Evolutionary conservation across 2,329 filamentous ascomycete genomes (phyloP), one percentile per base, ranked within the genome.

Genomic region (Hansfordia pulvinata): DNA sequence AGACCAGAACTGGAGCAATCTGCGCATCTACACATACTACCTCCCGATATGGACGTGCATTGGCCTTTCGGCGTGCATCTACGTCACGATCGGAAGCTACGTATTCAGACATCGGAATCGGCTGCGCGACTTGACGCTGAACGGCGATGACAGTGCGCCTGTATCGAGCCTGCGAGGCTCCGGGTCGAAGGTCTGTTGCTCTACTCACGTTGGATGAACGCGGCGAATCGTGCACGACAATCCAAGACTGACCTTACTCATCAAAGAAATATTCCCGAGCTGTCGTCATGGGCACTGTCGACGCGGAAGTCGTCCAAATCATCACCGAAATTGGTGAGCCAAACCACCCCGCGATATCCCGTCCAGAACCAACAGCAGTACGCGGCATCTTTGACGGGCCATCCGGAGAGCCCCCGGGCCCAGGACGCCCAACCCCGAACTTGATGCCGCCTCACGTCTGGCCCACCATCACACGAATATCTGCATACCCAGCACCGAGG

Each of bases 1-100:
- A 23, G 59, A 58, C 30, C 50, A 51, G 18, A 49, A 55, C 18
- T 71, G 63, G 62, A 64, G 64, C 35, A 53, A 56, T 20, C 53
- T 73, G 10, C 65, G 69, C 17, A 72, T 74, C 22, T 72, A 64
- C 38, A 64, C 65, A 6, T 74, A 73, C 44, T 74, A 74, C 41
- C 54, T 73, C 34, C 62, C 69, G 3, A 67, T 73, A 24, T 73
- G 68, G 68, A 53, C 65, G 8, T 74, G 68, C 42, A 71, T 70
- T 27, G 44, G 60, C 23, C 48, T 68, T 9, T 72, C 68, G 0
- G 47, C 62, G 10, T 30, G 65, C 25, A 68, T 71, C 30, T 73
- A 74, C 35, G 47, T 63, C 12, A 49, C 67, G 17, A 66, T 74
- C 22, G 69, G 69, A 13, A 71, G 64, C 37, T 62, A 69, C 26